A percentile compares a stretch with the other conserved stretches of the same genome.
Conservation (phyloP, 345 rosid genomes). For the Hibiscus mutabilis region DNA sequence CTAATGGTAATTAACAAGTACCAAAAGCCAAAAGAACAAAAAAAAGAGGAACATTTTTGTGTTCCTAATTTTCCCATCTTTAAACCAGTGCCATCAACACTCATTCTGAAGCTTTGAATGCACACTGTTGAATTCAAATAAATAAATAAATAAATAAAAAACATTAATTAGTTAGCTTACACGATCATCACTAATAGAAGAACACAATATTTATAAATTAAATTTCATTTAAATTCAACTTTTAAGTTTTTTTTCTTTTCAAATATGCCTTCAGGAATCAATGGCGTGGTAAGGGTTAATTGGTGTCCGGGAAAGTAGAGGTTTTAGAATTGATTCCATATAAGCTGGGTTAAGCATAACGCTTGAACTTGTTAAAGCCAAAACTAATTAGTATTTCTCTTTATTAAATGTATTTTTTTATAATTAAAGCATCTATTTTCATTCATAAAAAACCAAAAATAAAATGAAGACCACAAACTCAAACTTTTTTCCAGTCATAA, state of each 20-base stretch:
- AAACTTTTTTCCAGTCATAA: not conserved
- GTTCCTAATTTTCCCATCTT: not conserved
- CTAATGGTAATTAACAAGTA: too few relatives aligned
- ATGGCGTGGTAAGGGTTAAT: constrained; percentile 14
- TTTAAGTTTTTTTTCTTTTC: too few relatives aligned
- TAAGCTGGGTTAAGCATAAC: not conserved
- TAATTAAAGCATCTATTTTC: too few relatives aligned
- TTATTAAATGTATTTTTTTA: too few relatives aligned
- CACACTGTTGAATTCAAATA: not conserved
- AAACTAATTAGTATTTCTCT: too few relatives aligned
- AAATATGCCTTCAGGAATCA: constrained; percentile 18
- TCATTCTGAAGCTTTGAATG: too few relatives aligned
- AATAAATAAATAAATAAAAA: too few relatives aligned
- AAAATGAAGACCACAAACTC: too few relatives aligned
- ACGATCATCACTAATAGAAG: not conserved
- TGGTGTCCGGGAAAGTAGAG: constrained; percentile 26
- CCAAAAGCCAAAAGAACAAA: too few relatives aligned
- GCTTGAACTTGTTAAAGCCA: not conserved
- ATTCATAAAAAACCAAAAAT: too few relatives aligned
- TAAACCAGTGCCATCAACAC: not conserved
- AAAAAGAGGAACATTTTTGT: too few relatives aligned
- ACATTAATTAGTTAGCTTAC: not conserved
- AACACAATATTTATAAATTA: not conserved
- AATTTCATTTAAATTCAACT: too few relatives aligned
- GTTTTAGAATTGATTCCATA: constrained; percentile 32